Evolutionary conservation across 352 stramenopile species (phyloP).

Genomic region (Blastocystis sp.): DNA sequence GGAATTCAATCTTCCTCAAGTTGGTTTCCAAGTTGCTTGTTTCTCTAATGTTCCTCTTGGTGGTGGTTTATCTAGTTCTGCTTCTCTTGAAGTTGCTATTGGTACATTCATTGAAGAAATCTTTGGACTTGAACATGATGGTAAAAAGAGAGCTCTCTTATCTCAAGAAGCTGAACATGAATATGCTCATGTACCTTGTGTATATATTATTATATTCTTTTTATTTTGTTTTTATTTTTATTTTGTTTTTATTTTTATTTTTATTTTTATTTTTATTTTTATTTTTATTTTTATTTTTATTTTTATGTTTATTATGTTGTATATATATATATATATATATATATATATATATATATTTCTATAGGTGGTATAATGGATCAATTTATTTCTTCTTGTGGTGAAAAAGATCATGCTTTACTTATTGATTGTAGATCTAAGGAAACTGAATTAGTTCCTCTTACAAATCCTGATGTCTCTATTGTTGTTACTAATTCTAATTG

Average conservation of each 20-base stretch:
- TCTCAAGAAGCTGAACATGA: slow-evolving; percentile 78
- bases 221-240: too few relatives aligned
- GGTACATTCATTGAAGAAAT: slow-evolving; percentile 70
- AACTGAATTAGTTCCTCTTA: slow-evolving; percentile 57
- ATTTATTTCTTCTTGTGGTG: slow-evolving; percentile 70
- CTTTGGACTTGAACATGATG: slow-evolving; percentile 49
- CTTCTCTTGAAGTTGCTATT: slow-evolving; percentile 67
- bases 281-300: too few relatives aligned
- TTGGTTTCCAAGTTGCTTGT: slow-evolving; percentile 62
- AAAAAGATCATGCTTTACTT: slow-evolving; percentile 57
- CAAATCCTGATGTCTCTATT: slow-evolving; percentile 55
- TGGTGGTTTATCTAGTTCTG: slow-evolving; percentile 68
- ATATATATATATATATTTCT: too few relatives aligned
- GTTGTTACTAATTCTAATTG: slow-evolving; percentile 77
- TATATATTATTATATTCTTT: not conserved
- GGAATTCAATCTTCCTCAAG: slow-evolving; percentile 41
- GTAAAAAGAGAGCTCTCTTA: slow-evolving; percentile 59
- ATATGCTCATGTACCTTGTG: slow-evolving; percentile 72
- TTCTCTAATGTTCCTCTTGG: slow-evolving; percentile 69
- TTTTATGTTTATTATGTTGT: too few relatives aligned
- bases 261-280: too few relatives aligned
- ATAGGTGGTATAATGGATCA: slow-evolving; percentile 88
- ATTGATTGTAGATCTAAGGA: slow-evolving; percentile 74
- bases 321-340: too few relatives aligned
- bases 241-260: too few relatives aligned